phyloP scores from a whole-genome alignment of 257 asterid genomes.

The Nicotiana otophora region DNA sequence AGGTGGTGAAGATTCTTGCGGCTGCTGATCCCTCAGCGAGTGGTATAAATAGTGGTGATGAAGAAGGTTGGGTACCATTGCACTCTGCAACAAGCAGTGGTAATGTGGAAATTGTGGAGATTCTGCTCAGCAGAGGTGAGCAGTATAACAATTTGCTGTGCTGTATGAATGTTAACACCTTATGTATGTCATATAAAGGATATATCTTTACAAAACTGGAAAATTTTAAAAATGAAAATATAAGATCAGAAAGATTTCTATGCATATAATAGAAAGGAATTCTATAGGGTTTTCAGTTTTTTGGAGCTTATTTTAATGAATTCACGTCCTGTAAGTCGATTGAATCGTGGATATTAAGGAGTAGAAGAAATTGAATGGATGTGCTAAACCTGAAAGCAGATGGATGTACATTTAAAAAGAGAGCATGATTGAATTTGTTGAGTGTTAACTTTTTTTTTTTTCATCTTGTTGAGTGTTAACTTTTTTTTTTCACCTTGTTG shows the following conservation, averaged over 20 bases:
- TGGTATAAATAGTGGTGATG: constrained; percentile 63
- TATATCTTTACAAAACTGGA: not conserved
- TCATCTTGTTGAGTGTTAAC: not conserved
- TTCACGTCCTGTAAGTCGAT: not conserved
- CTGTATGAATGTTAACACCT: not conserved
- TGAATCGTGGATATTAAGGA: not conserved
- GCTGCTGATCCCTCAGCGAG: constrained; percentile 49
- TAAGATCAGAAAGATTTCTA: not conserved
- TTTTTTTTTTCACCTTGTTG: not conserved
- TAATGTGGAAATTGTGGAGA: constrained; percentile 54
- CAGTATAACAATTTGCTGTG: not conserved
- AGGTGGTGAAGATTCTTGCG: constrained; percentile 71
- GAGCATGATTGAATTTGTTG: not conserved
- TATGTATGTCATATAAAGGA: not conserved
- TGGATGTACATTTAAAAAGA: not conserved
- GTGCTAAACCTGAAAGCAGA: not conserved
- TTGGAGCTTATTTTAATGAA: not conserved
- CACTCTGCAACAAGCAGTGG: constrained; percentile 97
- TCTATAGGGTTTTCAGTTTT: not conserved
- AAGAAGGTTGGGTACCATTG: constrained; percentile 97
- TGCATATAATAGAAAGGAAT: not conserved
- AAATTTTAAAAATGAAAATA: not conserved
- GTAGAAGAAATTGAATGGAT: not conserved
- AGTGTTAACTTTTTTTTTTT: not conserved
- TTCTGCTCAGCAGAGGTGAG: constrained; percentile 62